These are phyloP conservation scores for Lepidopterella palustris DNA, from an alignment of 495 filamentous ascomycete species.

Conservation along the genomic window DNA sequence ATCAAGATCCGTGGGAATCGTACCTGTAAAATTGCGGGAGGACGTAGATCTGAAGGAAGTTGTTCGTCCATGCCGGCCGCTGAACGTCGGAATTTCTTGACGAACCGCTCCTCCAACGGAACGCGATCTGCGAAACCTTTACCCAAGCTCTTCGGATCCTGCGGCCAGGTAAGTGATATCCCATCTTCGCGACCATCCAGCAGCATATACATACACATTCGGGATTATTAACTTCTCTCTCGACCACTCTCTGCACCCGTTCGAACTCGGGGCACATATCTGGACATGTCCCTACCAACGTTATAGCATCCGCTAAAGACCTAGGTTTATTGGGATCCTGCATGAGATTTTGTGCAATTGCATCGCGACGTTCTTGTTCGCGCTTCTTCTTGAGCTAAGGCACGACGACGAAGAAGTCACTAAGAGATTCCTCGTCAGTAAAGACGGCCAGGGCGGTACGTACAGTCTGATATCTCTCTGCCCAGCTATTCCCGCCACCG, in stretches of 20 bases:
- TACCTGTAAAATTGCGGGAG: slow-evolving; percentile 60
- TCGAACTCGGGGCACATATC: slow-evolving; percentile 96
- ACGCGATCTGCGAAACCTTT: slow-evolving; percentile 20
- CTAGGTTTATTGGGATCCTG: slow-evolving; percentile 85
- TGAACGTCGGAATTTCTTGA: slow-evolving; percentile 85
- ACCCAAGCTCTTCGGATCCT: slow-evolving; percentile 2
- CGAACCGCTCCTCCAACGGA: slow-evolving; percentile 53
- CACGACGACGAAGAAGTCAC: neutral
- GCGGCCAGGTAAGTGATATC: neutral
- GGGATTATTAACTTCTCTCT: slow-evolving; percentile 47
- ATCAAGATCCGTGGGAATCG: neutral
- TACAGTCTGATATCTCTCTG: neutral
- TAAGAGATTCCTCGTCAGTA: neutral
- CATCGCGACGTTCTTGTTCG: slow-evolving; percentile 56
- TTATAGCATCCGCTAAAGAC: slow-evolving; percentile 73
- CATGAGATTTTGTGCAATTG: slow-evolving; percentile 69
- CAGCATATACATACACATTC: slow-evolving; percentile 39
- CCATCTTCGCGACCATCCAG: neutral
- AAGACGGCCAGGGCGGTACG: neutral
- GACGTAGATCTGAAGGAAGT: slow-evolving; percentile 85
- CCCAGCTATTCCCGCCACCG: neutral
- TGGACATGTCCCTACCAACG: slow-evolving; percentile 79
- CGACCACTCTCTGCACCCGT: slow-evolving; percentile 67
- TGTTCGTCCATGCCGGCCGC: slow-evolving; percentile 89
- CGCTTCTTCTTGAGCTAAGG: slow-evolving; percentile 58